Evolutionary conservation across 495 filamentous ascomycete species (phyloP), one percentile per base, ranked within the genome.

Genomic region (Penicillium robsamsonii): DNA sequence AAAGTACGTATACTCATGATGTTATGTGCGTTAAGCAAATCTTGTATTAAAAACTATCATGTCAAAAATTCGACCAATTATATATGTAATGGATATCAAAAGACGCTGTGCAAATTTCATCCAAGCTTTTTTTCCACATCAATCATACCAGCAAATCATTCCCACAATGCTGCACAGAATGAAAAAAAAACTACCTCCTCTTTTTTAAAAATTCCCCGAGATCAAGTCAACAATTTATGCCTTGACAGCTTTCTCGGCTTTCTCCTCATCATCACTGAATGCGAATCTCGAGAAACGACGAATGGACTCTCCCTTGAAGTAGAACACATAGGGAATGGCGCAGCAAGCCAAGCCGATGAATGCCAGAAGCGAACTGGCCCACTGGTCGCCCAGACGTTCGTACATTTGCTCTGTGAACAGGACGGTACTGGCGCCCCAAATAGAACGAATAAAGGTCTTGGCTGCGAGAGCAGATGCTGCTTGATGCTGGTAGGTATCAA

Each of bases 321-420:
- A 93, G 65, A 92, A 94, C 8, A 87, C 62, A 64, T 81, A 92
- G 0, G 89, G 89, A 56, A 93, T 92, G 0, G 74, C 79, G 68
- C 88, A 91, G 70, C 89, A 92, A 0, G 77, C 84, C 7, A 92
- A 69, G 20, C 78, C 82, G 59, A 94, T 69, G 61, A 91, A 90
- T 0, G 81, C 89, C 25, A 92, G 75, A 41, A 94, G 75, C 0
- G 78, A 74, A 45, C 80, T 81, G 0, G 90, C 90, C 89, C 90
- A 92, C 65, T 92, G 81, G 70, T 88, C 81, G 17, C 84, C 84
- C 12, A 92, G 75, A 13, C 83, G 76, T 44, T 78, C 62, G 63
- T 90, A 92, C 89, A 94, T 91, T 70, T 92, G 88, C 46, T 80
- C 76, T 0, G 90, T 92, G 73, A 94, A 92, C 0, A 94, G 75